Evolutionary conservation across 345 rosid genomes (phyloP), one percentile per base, ranked within the genome.

Genomic region (Physaria fendleri): DNA sequence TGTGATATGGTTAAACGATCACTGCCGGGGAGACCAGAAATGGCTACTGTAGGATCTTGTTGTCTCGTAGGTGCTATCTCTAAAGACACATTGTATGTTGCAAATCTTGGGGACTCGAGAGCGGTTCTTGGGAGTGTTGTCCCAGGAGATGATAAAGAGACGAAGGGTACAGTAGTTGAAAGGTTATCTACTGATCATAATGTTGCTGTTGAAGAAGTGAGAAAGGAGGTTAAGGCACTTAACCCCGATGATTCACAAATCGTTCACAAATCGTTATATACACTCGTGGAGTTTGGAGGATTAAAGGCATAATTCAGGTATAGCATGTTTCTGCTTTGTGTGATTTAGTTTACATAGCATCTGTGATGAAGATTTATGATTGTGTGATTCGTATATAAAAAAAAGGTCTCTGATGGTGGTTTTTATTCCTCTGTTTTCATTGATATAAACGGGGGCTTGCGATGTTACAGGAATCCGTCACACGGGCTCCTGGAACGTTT

Each of bases 241-340:
- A 91, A 93, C 68, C 99, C 99, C 0, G 99, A 93, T 69, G 99
- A 93, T 74, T 73, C 95, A 5, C 99, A n/a, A n/a, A n/a, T n/a
- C n/a, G n/a, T n/a, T n/a, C n/a, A n/a, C n/a, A 87, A 65, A 75
- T 93, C 38, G 99, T 93, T 9, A 64, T 93, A 24, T 75, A 81
- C 35, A 77, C 77, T 1, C 95, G 75, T 49, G 99, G 99, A 38
- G 97, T 89, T 62, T 93, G 99, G 99, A 85, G 97, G 76, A 89
- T 93, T 37, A 93, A 93, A 77, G 99, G 99, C 76, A 89, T 93
- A 20, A 89, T 93, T 65, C 97, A 89, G 99, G 99, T 93, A 78
- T 16, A 2, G 9, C 27, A 10, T 60, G 24, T 8, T 48, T 53
- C 13, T 30, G 20, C 45, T 27, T n/a, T 39, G 43, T 11, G 44